Base-by-base conservation (phyloP, 2,329 filamentous ascomycete genomes). In the Penicillium fuscoglaucum region DNA sequence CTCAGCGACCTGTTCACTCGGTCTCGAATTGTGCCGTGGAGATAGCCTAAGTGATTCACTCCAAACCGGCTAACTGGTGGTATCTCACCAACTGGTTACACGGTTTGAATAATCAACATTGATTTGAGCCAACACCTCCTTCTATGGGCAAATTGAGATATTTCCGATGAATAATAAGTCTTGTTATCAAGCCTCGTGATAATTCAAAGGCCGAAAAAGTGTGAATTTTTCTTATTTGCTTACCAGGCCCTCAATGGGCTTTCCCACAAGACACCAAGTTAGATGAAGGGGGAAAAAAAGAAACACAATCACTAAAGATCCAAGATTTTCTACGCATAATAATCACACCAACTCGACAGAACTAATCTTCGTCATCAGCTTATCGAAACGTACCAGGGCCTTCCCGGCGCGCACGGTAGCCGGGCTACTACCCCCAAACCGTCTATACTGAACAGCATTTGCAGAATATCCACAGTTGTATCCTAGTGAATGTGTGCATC, bases 401-500 rank as follows among this genome's bases (percentile, higher is more conserved):
- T 33, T 33, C 15, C 12, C 13, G 17, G 15, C 15, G 4, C 41
- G 1, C 41, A 28, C 41, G 6, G 17, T 28, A 6, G 24, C 24
- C n/a, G 13, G 1, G 21, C 13, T 28, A 17, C 17, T 10, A 4
- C 17, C 31, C 21, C 41, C 17, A 3, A 85, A 80, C 68, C 93
- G 85, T 67, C 93, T 85, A 63, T 85, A 84, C 49, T 90, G 85
- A 51, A 98, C 88, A 33, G 90, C 90, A 17, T 87, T 85, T 0
- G 93, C 90, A 3, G 84, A 80, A 46, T 95, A 85, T 2, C 9
- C 41, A 45, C 41, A 12, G 93, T 96, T 52, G 81, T 83, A 12
- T 96, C 90, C 93, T 93, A 97, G 81, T 90, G 82, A 72, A 98
- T 96, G 80, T 95, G 98, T 55, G 92, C 93, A 75, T 97, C 93